Evolutionary conservation across 768 basidiomycete genomes (phyloP).

Genomic region (Fomitopsis pulvina): DNA sequence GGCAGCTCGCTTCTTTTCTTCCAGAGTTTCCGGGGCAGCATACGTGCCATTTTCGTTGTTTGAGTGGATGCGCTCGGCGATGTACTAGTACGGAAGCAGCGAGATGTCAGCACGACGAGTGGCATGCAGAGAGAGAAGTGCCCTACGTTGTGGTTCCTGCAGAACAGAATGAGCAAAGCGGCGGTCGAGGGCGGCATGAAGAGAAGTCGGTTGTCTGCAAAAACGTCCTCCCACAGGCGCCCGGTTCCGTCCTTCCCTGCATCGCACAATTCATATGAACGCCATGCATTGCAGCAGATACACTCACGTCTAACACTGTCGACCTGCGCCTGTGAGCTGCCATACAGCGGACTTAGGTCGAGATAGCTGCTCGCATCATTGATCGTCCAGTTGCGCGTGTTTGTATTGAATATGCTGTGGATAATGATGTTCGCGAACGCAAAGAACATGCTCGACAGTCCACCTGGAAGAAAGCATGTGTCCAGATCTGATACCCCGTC

Average conservation of each 20-base stretch:
- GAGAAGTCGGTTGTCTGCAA: constrained; percentile 44
- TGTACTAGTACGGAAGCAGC: constrained; percentile 33
- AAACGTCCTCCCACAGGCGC: constrained; percentile 44
- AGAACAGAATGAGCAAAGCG: constrained; percentile 49
- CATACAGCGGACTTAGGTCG: constrained; percentile 52
- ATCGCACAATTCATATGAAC: background rate
- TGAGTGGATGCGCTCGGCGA: constrained; percentile 43
- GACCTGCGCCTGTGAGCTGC: constrained; percentile 33
- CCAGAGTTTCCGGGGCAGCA: constrained; percentile 24
- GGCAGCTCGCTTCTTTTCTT: constrained; percentile 11
- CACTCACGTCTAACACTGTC: constrained; percentile 40
- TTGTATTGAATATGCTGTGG: constrained; percentile 38
- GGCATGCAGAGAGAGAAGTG: background rate
- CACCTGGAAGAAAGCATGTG: constrained; percentile 23
- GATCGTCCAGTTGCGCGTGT: constrained; percentile 33
- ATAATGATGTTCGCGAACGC: constrained; percentile 22
- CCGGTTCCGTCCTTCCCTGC: constrained; percentile 36
- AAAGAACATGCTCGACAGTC: constrained; percentile 26
- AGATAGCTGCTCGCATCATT: constrained; percentile 53
- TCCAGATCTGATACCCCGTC: constrained; percentile 9
- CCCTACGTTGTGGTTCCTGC: constrained; percentile 52
- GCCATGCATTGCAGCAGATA: background rate
- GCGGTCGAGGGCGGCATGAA: constrained; percentile 48
- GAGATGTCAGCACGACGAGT: background rate
- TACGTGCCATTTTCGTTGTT: constrained; percentile 49